Conservation (phyloP, 768 basidiomycete genomes). For the Floccularia luteovirens region DNA sequence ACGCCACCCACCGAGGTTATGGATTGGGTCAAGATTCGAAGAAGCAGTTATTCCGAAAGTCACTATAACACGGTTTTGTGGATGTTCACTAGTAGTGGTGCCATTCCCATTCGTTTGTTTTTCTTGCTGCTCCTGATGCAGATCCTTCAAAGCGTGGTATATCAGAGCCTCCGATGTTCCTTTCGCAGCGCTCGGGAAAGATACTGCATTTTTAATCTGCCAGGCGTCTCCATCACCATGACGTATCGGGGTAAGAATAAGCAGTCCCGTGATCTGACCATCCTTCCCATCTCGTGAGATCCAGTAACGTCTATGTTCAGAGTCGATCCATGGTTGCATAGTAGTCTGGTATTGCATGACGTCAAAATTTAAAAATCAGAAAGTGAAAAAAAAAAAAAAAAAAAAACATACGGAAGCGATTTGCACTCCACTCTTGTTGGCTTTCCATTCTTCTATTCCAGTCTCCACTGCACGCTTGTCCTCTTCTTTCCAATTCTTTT, state of each 20-base stretch:
- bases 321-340: conserved; percentile 47
- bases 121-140: conserved; percentile 23
- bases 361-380: not conserved
- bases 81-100: conserved; percentile 3
- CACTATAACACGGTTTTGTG: conserved; percentile 22
- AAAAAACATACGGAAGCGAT: conserved; percentile 34
- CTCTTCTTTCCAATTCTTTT: conserved; percentile 31
- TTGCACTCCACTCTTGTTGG: conserved; percentile 45
- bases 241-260: conserved; percentile 44
- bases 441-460: conserved; percentile 51
- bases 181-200: conserved; percentile 44
- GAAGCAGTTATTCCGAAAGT: conserved; percentile 45
- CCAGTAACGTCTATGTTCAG: conserved; percentile 51
- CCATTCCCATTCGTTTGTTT: conserved; percentile 2
- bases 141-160: conserved; percentile 33
- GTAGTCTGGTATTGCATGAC: conserved; percentile 23
- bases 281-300: conserved; percentile 36
- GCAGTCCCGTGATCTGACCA: conserved; percentile 30
- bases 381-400: not conserved
- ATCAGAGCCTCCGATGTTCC: conserved; percentile 50
- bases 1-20: conserved; percentile 40
- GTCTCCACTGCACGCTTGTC: conserved; percentile 40
- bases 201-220: conserved; percentile 49
- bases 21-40: conserved; percentile 25
- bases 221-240: conserved; percentile 28